A percentile compares a stretch with the other conserved stretches of the same genome.
phyloP scores from a whole-genome alignment of 1,139 yeast genomes.

The Diutina siamensis region DNA sequence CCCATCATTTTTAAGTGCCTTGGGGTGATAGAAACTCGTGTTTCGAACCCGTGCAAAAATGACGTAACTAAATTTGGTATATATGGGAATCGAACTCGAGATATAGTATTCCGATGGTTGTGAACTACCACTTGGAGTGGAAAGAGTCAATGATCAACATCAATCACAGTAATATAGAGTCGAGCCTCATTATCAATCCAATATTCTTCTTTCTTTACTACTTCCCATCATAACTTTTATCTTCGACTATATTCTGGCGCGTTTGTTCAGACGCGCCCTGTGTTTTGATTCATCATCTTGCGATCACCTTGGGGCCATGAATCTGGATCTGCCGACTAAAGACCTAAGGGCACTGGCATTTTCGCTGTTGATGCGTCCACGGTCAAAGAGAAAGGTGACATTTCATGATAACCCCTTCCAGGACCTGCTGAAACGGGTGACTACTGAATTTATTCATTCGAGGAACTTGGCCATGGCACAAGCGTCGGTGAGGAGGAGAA shows the following conservation, averaged over 20 bases:
- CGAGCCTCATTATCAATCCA: too few relatives aligned
- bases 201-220: too few relatives aligned
- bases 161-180: too few relatives aligned
- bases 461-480: neutral
- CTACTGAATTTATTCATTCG: neutral
- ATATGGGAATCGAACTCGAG: too few relatives aligned
- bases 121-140: too few relatives aligned
- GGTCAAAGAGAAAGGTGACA: neutral
- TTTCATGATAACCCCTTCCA: neutral
- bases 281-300: constrained; percentile 3
- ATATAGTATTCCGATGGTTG: too few relatives aligned
- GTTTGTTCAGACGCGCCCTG: neutral
- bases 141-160: too few relatives aligned
- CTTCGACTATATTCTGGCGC: neutral
- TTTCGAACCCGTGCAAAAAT: too few relatives aligned
- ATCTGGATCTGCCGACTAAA: constrained; percentile 5
- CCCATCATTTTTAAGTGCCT: too few relatives aligned
- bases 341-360: neutral
- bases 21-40: too few relatives aligned
- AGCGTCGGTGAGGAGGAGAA: neutral
- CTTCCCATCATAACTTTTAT: too few relatives aligned
- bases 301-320: neutral
- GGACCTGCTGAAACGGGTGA: neutral
- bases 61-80: too few relatives aligned
- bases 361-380: constrained; percentile 4